Conservation (phyloP, 495 filamentous ascomycete genomes). For the Sporormia fimetaria region DNA sequence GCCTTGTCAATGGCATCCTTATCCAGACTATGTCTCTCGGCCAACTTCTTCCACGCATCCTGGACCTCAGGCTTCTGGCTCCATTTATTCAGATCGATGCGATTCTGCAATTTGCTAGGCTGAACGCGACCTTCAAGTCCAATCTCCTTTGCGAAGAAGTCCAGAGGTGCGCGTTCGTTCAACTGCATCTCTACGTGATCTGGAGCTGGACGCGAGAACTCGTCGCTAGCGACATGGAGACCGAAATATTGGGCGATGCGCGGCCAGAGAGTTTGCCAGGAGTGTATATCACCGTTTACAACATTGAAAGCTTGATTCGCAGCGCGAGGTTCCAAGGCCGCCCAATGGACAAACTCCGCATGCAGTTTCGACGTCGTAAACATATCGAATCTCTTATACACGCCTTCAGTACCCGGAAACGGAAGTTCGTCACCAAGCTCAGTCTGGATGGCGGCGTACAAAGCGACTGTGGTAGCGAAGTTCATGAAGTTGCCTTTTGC, state of each 20-base stretch:
- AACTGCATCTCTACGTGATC: conserved; percentile 19
- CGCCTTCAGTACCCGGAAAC: conserved; percentile 39
- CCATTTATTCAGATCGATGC: conserved; percentile 45
- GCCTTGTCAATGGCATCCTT: conserved; percentile 42
- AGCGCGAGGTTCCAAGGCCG: conserved; percentile 33
- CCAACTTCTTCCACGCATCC: conserved; percentile 37
- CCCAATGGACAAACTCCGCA: conserved; percentile 45
- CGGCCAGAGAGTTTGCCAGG: conserved; percentile 48
- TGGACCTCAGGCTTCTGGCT: conserved; percentile 40
- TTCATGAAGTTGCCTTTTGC: conserved; percentile 48
- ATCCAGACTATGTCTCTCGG: conserved; percentile 39
- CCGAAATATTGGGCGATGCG: conserved; percentile 38
- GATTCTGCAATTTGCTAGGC: conserved; percentile 33
- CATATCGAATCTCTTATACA: conserved; percentile 42
- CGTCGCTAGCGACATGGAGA: conserved; percentile 35
- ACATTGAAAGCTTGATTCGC: conserved; percentile 47
- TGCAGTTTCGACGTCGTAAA: conserved; percentile 43
- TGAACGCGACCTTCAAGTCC: conserved; percentile 34
- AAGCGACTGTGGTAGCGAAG: conserved; percentile 37
- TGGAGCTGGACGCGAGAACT: conserved; percentile 31
- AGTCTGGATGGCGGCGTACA: conserved; percentile 42
- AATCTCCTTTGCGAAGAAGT: conserved; percentile 30
- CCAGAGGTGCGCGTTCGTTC: conserved; percentile 35
- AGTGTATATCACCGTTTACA: conserved; percentile 43
- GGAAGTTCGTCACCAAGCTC: conserved; percentile 37